Percentiles rank a stretch among this genome's conserved stretches.
These are phyloP conservation scores for Cladosporium sphaerospermum DNA, from an alignment of 2,329 filamentous ascomycete genomes.

Conservation along the genomic window DNA sequence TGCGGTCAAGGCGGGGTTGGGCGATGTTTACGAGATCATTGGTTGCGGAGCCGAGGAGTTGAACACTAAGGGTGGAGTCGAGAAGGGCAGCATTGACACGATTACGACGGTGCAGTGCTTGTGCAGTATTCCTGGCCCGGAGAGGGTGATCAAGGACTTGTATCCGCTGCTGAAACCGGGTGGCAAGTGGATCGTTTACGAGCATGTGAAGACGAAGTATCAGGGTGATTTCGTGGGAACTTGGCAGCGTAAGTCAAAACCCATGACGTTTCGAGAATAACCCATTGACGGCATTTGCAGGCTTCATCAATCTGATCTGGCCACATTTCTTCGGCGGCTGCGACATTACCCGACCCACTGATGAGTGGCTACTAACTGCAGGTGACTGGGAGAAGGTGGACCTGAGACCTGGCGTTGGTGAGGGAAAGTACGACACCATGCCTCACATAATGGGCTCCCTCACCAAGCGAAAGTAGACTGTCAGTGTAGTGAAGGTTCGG, in stretches of 20 bases:
- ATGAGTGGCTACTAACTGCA: constrained; percentile 30
- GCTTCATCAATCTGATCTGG: constrained; percentile 29
- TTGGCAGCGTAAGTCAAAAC: constrained; percentile 30
- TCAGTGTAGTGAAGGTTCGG: too few relatives aligned
- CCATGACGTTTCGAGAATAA: not conserved
- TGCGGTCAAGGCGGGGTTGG: constrained; percentile 48
- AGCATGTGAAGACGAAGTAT: constrained; percentile 48
- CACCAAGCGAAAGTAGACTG: constrained; percentile 19
- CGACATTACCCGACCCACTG: constrained; percentile 29
- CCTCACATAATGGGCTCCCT: constrained; percentile 31
- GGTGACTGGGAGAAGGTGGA: constrained; percentile 32
- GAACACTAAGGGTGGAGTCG: constrained; percentile 37
- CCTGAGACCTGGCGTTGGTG: constrained; percentile 24
- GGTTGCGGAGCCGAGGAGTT: constrained; percentile 58
- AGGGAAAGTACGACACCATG: constrained; percentile 30
- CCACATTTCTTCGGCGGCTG: constrained; percentile 32
- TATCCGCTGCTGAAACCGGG: constrained; percentile 56
- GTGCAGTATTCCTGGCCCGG: constrained; percentile 57
- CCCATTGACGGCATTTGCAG: constrained; percentile 17
- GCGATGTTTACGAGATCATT: constrained; percentile 55
- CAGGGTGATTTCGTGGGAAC: constrained; percentile 26
- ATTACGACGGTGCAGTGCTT: constrained; percentile 57
- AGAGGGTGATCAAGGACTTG: constrained; percentile 49
- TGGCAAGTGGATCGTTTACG: constrained; percentile 57
- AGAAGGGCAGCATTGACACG: constrained; percentile 49